Conservation (phyloP, 2,329 filamentous ascomycete species). For the Ophiocordyceps camponoti-leonardi region DNA sequence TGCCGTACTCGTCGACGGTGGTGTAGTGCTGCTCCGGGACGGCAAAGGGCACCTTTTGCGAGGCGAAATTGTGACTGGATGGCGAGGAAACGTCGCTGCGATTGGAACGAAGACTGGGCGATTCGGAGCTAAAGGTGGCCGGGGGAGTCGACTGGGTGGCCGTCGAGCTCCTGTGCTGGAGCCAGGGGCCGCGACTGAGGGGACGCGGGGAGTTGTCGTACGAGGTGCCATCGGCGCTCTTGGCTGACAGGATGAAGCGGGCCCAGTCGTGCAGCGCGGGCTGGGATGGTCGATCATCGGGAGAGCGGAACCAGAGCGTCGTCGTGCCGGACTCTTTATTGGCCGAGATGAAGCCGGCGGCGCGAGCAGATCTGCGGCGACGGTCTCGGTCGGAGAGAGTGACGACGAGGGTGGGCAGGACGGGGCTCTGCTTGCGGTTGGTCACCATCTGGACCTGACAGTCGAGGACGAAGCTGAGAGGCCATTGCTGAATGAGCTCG, state of each 20-base stretch:
- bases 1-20: constrained; percentile 32
- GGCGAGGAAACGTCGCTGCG: constrained; percentile 46
- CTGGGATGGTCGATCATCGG: constrained; percentile 32
- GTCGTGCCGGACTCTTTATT: constrained; percentile 30
- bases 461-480: constrained; percentile 32
- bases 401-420: constrained; percentile 41
- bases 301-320: constrained; percentile 38
- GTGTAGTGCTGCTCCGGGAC: constrained; percentile 31
- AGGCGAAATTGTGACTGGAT: constrained; percentile 28
- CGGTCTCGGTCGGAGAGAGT: constrained; percentile 42
- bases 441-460: constrained; percentile 41
- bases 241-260: constrained; percentile 30
- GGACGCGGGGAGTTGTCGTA: constrained; percentile 31
- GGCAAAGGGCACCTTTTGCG: constrained; percentile 18
- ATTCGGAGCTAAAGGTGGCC: constrained; percentile 36
- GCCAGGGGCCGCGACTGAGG: constrained; percentile 22
- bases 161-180: constrained; percentile 30
- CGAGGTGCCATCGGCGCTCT: constrained; percentile 24
- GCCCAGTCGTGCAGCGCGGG: constrained; percentile 42
- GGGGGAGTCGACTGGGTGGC: constrained; percentile 30
- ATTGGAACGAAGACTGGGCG: constrained; percentile 43
- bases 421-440: constrained; percentile 43
- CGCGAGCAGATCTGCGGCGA: constrained; percentile 47
- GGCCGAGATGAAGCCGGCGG: constrained; percentile 33
- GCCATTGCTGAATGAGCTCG: constrained; percentile 29